phyloP scores from a whole-genome alignment of 1,284 basidiomycete species.

The Malassezia sp. region DNA sequence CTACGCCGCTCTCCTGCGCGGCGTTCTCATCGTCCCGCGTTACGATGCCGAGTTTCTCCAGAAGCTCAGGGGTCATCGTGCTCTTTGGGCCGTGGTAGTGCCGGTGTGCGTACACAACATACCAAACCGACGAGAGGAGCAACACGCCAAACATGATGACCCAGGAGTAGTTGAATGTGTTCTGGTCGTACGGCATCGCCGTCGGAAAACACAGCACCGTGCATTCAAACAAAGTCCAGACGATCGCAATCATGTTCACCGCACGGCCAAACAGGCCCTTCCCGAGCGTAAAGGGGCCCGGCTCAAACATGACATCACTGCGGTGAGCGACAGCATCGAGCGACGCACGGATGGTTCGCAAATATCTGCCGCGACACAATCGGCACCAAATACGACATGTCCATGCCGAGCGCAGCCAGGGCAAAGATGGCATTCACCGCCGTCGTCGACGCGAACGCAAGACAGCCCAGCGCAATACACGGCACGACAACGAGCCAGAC shows the following conservation, averaged over 20 bases:
- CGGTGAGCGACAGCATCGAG: no score
- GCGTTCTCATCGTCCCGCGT: slow-evolving; percentile 20
- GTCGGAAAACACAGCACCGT: slow-evolving; percentile 33
- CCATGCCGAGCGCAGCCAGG: slow-evolving; percentile 63
- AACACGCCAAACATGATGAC: slow-evolving; percentile 48
- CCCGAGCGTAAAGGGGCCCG: slow-evolving; percentile 80
- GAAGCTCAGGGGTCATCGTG: slow-evolving; percentile 29
- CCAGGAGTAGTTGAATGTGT: slow-evolving; percentile 32
- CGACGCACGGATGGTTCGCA: slow-evolving; percentile 65
- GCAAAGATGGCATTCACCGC: slow-evolving; percentile 43
- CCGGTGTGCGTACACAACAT: slow-evolving; percentile 47
- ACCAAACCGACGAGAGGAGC: slow-evolving; percentile 48
- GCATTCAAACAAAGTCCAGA: slow-evolving; percentile 49
- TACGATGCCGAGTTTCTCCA: slow-evolving; percentile 32
- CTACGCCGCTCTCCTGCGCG: no score
- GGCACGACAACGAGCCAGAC: slow-evolving; percentile 64
- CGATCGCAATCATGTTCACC: slow-evolving; percentile 59
- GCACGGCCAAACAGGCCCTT: slow-evolving; percentile 58
- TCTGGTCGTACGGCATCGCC: slow-evolving; percentile 20
- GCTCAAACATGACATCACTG: slow-evolving; percentile 68
- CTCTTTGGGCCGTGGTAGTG: slow-evolving; percentile 49
- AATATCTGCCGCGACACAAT: slow-evolving; percentile 56
- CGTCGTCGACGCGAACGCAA: slow-evolving; percentile 30
- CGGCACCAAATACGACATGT: slow-evolving; percentile 53
- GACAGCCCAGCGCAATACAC: slow-evolving; percentile 34